Conservation (phyloP, 345 rosid genomes). For the Clausena lansium region DNA sequence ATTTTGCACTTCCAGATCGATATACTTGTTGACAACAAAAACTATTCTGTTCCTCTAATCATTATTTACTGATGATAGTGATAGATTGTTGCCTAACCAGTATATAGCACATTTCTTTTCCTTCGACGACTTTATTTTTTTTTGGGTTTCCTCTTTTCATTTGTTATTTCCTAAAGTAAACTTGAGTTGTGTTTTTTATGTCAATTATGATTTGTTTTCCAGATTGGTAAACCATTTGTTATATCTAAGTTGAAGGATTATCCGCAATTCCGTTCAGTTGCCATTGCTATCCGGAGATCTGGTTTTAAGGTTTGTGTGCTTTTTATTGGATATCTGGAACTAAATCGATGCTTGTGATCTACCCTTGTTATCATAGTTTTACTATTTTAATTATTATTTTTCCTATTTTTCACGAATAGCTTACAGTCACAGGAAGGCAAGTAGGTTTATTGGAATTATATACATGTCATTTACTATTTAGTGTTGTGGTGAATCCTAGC, state of each 20-base stretch:
- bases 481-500: neutral
- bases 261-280: slow-evolving; percentile 88
- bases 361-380: neutral
- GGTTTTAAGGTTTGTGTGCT: slow-evolving; percentile 81
- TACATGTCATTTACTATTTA: neutral
- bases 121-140: neutral
- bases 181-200: neutral
- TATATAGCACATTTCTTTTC: neutral
- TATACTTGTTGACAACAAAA: neutral
- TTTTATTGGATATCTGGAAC: neutral
- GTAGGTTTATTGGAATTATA: neutral
- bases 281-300: slow-evolving; percentile 76
- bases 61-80: neutral
- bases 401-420: neutral
- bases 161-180: neutral
- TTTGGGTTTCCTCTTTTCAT: neutral
- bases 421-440: neutral
- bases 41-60: neutral
- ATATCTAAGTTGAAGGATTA: slow-evolving; percentile 88
- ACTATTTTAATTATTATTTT: neutral
- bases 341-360: neutral
- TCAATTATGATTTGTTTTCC: slow-evolving; percentile 16
- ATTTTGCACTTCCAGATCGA: neutral
- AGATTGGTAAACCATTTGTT: slow-evolving; percentile 86
- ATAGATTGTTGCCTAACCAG: neutral